These are phyloP conservation scores for Aspergillus olivimuriae DNA, from an alignment of 495 filamentous ascomycete genomes.

Conservation along the genomic window DNA sequence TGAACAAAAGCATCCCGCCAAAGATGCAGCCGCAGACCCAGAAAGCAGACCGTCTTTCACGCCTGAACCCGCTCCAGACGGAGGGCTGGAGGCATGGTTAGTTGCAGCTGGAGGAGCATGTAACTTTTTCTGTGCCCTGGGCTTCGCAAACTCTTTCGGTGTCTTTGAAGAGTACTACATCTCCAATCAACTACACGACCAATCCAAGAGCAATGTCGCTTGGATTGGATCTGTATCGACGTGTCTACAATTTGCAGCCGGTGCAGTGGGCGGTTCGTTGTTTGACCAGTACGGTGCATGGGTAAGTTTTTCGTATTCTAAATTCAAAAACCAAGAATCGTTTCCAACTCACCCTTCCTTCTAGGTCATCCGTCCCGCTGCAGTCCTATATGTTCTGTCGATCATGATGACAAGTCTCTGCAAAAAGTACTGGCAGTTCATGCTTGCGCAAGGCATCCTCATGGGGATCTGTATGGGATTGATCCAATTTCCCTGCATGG, in stretches of 20 bases:
- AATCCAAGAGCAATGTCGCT: constrained; percentile 15
- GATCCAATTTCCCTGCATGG: constrained; percentile 24
- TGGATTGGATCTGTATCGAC: constrained; percentile 51
- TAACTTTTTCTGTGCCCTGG: constrained; percentile 34
- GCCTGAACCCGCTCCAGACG: constrained; percentile 17
- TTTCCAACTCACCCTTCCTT: too few relatives aligned
- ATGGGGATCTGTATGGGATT: constrained; percentile 32
- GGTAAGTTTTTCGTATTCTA: too few relatives aligned
- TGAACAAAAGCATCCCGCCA: neutral
- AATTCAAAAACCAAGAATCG: too few relatives aligned
- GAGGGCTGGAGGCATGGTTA: constrained; percentile 28
- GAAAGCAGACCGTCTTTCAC: constrained; percentile 2
- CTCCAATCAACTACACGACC: constrained; percentile 8
- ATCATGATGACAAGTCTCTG: constrained; percentile 48
- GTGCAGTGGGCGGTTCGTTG: constrained; percentile 40
- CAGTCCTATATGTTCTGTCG: too few relatives aligned
- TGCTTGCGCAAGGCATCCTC: constrained; percentile 49
- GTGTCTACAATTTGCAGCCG: constrained; percentile 43
- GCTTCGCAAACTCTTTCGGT: constrained; percentile 34
- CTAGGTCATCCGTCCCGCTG: too few relatives aligned
- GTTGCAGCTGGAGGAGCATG: constrained; percentile 21
- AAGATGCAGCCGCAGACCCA: neutral
- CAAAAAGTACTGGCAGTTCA: constrained; percentile 49
- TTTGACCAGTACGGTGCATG: constrained; percentile 46
- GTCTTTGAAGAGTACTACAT: constrained; percentile 29